A percentile compares a stretch with the other conserved stretches of the same genome.
Conservation (phyloP, 192 early-diverging fungal genomes). For the Podila minutissima region DNA sequence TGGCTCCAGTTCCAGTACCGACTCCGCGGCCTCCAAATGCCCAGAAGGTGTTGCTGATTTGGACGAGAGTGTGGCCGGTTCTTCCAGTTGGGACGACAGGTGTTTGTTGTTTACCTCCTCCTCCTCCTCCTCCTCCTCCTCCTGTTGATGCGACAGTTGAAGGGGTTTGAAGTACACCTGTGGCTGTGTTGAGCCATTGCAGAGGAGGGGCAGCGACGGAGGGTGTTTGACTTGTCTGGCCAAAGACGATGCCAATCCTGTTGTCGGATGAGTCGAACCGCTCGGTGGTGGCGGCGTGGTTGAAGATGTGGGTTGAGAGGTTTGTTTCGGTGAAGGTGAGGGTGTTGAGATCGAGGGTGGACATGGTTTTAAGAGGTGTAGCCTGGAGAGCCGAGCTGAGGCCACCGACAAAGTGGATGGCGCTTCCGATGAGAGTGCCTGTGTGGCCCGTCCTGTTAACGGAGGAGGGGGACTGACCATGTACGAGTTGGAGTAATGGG, state of each 20-base stretch:
- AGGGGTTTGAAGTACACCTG: background rate
- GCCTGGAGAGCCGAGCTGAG: constrained; percentile 1
- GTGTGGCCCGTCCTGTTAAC: constrained; percentile 15
- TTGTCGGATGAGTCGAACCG: background rate
- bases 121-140: background rate
- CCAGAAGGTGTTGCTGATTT: constrained; percentile 25
- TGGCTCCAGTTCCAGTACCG: background rate
- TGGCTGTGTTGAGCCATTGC: constrained; percentile 16
- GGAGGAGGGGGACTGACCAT: background rate
- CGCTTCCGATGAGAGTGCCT: constrained; percentile 24
- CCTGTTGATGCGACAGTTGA: background rate
- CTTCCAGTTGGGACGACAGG: background rate
- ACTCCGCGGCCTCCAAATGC: constrained; percentile 11
- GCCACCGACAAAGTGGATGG: constrained; percentile 38
- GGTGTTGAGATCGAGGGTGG: constrained; percentile 12
- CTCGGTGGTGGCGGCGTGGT: constrained; percentile 16
- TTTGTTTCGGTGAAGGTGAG: constrained; percentile 14
- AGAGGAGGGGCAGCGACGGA: background rate
- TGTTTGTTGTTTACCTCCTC: background rate
- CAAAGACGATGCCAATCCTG: constrained; percentile 25
- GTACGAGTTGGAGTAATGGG: too few relatives aligned
- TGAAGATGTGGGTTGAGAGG: constrained; percentile 3
- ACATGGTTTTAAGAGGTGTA: constrained; percentile 11
- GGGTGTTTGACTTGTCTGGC: background rate
- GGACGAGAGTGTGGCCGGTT: constrained; percentile 14